Base-by-base conservation (phyloP, 2,329 filamentous ascomycete genomes). In the Xylaria arbuscula region DNA sequence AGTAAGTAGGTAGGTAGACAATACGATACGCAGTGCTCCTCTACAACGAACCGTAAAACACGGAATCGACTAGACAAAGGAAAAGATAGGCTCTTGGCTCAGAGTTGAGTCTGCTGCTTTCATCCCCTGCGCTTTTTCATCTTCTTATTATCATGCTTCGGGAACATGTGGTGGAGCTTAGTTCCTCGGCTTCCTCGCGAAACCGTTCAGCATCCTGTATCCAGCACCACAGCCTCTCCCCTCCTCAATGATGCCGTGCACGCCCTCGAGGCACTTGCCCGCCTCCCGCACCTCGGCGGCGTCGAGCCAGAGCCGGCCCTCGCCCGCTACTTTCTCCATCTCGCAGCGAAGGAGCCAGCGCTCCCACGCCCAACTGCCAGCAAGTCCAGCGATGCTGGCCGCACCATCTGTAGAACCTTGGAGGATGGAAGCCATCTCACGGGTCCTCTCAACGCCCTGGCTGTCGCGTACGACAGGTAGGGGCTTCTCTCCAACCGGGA, bases 321-420 rank as follows among this genome's bases (percentile, higher is more conserved):
- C 90, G 32, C 92, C 92, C 77, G 93, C 84, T 4, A 85, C 84
- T 80, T 87, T 96, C 83, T 98, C 94, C 82, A 91, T 88, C 82
- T 96, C 92, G 75, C 95, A 87, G 76, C 93, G 93, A 73, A 98
- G 83, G 79, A 98, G 87, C 96, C 96, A 99, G 79, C 93, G 92
- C 86, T 99, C 96, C 95, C 94, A 99, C 78, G 90, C 90, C 90
- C 94, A 96, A 32, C 92, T 90, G 4, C 93, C 96, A 0, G 95
- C 89, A 48, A 98, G 82, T 22, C 94, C 94, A 13, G 92, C 92
- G 72, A 97, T 84, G 74, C 88, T 89, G 1, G 93, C 92, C 15
- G 90, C 88, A 76, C 90, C 88, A 58, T 90, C 88, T 0, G 92
- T 93, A 74, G 87, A 92, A 8, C 92, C 92, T n/a, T 81, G 79